These are phyloP conservation scores for Thermomyces lanuginosus DNA, from an alignment of 2,329 filamentous ascomycete species.

Conservation along the genomic window DNA sequence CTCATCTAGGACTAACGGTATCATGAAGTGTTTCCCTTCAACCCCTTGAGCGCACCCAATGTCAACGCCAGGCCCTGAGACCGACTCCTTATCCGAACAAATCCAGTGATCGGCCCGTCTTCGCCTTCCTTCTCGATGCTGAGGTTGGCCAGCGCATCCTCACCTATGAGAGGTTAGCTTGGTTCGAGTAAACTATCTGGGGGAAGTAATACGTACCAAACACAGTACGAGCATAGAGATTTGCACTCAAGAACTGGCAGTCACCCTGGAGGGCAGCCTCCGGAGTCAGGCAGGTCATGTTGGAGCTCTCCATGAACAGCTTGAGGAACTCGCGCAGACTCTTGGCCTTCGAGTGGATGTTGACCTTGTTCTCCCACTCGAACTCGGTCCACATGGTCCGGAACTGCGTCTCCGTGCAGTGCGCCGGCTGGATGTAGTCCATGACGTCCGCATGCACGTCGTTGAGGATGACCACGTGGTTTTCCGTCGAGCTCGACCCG, in stretches of 20 bases:
- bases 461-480: slow-evolving; percentile 93
- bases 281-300: slow-evolving; percentile 95
- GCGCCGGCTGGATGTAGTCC: slow-evolving; percentile 97
- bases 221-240: slow-evolving; percentile 88
- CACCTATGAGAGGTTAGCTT: slow-evolving; percentile 43
- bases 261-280: slow-evolving; percentile 94
- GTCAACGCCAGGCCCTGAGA: slow-evolving; percentile 90
- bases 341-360: slow-evolving; percentile 96
- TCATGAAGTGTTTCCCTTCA: slow-evolving; percentile 53
- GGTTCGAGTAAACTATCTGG: slow-evolving; percentile 1
- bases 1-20: no score
- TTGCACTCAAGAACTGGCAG: slow-evolving; percentile 94
- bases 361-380: slow-evolving; percentile 99
- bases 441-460: slow-evolving; percentile 98
- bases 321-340: slow-evolving; percentile 79
- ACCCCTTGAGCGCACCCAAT: slow-evolving; percentile 80
- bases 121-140: slow-evolving; percentile 97
- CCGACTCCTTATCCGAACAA: slow-evolving; percentile 92
- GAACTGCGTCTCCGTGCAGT: slow-evolving; percentile 96
- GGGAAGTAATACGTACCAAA: slow-evolving; percentile 58
- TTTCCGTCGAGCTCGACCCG: slow-evolving; percentile 77
- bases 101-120: slow-evolving; percentile 86
- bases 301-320: slow-evolving; percentile 91
- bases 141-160: slow-evolving; percentile 93
- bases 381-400: slow-evolving; percentile 99